Percentiles rank a stretch among this genome's conserved stretches.
phyloP scores from a whole-genome alignment of 2,329 filamentous ascomycete species.

The Ophioceras dolichostomum region DNA sequence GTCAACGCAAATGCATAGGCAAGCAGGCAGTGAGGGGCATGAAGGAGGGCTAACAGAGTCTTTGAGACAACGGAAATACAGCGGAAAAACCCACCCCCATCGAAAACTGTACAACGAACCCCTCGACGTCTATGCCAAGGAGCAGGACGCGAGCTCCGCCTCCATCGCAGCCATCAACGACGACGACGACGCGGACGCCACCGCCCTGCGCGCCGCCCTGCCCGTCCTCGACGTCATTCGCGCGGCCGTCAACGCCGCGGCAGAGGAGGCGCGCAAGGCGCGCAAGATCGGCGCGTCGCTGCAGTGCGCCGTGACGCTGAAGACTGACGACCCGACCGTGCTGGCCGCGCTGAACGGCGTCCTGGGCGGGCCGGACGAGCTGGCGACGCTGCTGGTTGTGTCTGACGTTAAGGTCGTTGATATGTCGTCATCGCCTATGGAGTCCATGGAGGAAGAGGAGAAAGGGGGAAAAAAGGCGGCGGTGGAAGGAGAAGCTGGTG shows the following conservation, averaged over 20 bases:
- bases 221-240: conserved; percentile 42
- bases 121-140: conserved; percentile 24
- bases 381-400: conserved; percentile 28
- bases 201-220: conserved; percentile 27
- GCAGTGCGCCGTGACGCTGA: conserved; percentile 57
- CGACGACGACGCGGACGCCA: conserved; percentile 22
- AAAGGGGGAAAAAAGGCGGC: too few relatives aligned
- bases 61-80: too few relatives aligned
- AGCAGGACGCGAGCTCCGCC: too few relatives aligned
- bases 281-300: conserved; percentile 73
- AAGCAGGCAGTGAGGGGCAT: too few relatives aligned
- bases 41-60: too few relatives aligned
- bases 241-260: conserved; percentile 57
- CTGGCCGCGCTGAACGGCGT: conserved; percentile 18
- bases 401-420: conserved; percentile 24
- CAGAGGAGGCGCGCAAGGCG: conserved; percentile 59
- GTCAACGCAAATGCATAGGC: too few relatives aligned
- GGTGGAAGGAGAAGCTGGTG: too few relatives aligned
- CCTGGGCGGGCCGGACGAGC: conserved; percentile 16
- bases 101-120: conserved; percentile 33
- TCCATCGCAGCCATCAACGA: too few relatives aligned
- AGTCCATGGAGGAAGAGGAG: too few relatives aligned
- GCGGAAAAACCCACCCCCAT: conserved; percentile 27
- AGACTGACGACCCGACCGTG: conserved; percentile 24
- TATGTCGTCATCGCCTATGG: too few relatives aligned